Evolutionary conservation across 1,139 yeast genomes (phyloP).

Genomic region (Trichomonascaceae sp.): DNA sequence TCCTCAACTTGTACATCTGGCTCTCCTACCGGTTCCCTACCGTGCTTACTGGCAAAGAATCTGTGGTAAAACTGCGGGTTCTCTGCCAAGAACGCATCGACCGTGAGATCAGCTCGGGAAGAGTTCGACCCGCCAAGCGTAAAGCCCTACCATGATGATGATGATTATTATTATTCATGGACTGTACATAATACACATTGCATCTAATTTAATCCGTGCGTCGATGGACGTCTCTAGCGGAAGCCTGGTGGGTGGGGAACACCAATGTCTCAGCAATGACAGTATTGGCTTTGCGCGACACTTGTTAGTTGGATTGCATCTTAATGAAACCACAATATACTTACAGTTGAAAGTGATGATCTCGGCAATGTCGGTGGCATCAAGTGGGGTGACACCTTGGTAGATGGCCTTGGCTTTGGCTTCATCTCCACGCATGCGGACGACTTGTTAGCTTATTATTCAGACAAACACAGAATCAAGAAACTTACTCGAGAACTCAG

Average conservation of each 20-base stretch:
- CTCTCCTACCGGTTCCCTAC: constrained; percentile 76
- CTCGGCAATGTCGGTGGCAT: constrained; percentile 74
- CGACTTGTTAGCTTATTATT: constrained; percentile 22
- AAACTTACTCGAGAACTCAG: constrained; percentile 49
- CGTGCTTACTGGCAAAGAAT: constrained; percentile 59
- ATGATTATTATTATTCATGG: too few relatives aligned
- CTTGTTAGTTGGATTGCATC: constrained; percentile 3
- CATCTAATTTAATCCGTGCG: constrained; percentile 6
- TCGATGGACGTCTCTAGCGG: constrained; percentile 47
- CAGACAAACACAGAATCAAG: background rate
- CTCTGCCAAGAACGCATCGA: constrained; percentile 22
- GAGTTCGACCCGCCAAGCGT: too few relatives aligned
- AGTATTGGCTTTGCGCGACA: constrained; percentile 55
- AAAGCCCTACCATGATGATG: too few relatives aligned
- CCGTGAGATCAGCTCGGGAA: too few relatives aligned
- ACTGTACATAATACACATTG: background rate
- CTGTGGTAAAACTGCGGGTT: constrained; percentile 52
- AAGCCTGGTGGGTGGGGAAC: constrained; percentile 69
- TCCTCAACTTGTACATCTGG: constrained; percentile 69
- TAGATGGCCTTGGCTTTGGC: constrained; percentile 61
- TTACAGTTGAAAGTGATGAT: constrained; percentile 51
- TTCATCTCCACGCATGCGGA: constrained; percentile 62
- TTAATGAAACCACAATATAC: constrained; percentile 6
- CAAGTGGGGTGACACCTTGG: constrained; percentile 57
- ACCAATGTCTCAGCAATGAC: constrained; percentile 70